Evolutionary conservation across 208 protist genomes (phyloP), one percentile per base, ranked within the genome.

Genomic region (Vickermania spadyakhi): DNA sequence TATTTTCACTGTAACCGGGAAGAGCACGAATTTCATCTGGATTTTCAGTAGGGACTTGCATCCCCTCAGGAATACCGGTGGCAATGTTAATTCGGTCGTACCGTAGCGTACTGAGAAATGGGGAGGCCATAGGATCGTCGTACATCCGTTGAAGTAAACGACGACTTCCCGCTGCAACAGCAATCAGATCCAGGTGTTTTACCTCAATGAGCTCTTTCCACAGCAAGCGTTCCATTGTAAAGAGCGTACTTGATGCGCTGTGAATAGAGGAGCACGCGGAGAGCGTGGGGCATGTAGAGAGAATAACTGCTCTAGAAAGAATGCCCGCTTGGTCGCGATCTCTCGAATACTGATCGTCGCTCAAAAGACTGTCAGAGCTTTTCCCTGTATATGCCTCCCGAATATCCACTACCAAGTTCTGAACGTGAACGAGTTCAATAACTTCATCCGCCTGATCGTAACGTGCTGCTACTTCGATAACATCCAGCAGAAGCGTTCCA

Each of bases 21-120:
- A 45, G 18, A 7, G 36, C 36, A 7, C 36, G 36, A 18, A 45
- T 18, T 18, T 45, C 36, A n/a, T 45, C 36, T 7, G 36, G 36
- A 18, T 45, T 45, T 18, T 45, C 36, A 18, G 36, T 45, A 45
- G 55, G 62, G 41, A 67, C 56, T 3, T 31, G 1, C 50, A 78
- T 70, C 3, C 73, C 79, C 41, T 92, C 85, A 18, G 79, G 76
- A 58, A 86, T 36, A 3, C 85, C 85, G 26, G 70, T 92, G n/a
- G 59, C 58, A 18, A 70, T 41, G 53, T 92, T 76, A 28, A 92
- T 75, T 27, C 81, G 85, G 69, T 92, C 79, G 68, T 92, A 92
- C 21, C 77, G 73, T 60, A 84, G 73, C 22, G 64, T 68, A 29
- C 61, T 69, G 52, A 92, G 42, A 13, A 74, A 72, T 28, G 61